Evolutionary conservation across 2,329 filamentous ascomycete species (phyloP).

Genomic region (Penicillium hesseltinei): DNA sequence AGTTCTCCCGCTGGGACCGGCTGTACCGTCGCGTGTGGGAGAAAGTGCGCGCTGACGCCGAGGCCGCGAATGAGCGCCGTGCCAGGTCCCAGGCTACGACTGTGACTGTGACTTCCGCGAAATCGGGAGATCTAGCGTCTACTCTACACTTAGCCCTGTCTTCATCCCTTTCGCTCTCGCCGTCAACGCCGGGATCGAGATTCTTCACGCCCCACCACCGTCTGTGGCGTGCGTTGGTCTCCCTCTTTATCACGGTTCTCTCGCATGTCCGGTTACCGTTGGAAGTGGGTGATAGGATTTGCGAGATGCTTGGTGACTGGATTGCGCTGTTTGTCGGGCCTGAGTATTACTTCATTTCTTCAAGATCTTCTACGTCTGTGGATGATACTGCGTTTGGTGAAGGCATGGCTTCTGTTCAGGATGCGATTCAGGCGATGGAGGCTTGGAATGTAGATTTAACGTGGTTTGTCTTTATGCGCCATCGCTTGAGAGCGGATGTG

Average conservation of each 20-base stretch:
- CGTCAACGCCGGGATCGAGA: slow-evolving; percentile 22
- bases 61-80: slow-evolving; percentile 36
- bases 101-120: slow-evolving; percentile 8
- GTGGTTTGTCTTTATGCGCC: slow-evolving; percentile 41
- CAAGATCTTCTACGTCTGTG: not conserved
- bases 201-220: slow-evolving; percentile 41
- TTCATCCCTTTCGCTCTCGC: slow-evolving; percentile 22
- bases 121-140: not conserved
- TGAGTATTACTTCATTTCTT: slow-evolving; percentile 31
- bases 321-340: slow-evolving; percentile 36
- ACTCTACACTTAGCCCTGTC: slow-evolving; percentile 4
- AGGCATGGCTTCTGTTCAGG: slow-evolving; percentile 25
- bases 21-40: slow-evolving; percentile 42
- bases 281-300: slow-evolving; percentile 43
- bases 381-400: not conserved
- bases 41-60: slow-evolving; percentile 38
- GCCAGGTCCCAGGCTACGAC: slow-evolving; percentile 11
- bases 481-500: slow-evolving; percentile 2
- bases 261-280: slow-evolving; percentile 40
- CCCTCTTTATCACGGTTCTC: slow-evolving; percentile 42
- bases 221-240: slow-evolving; percentile 39
- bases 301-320: slow-evolving; percentile 39
- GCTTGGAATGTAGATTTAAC: slow-evolving; percentile 43
- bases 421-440: slow-evolving; percentile 40
- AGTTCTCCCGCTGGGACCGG: slow-evolving; percentile 53